Evolutionary conservation across 116 monocot genomes (phyloP).

Genomic region (Thalassia testudinum): DNA sequence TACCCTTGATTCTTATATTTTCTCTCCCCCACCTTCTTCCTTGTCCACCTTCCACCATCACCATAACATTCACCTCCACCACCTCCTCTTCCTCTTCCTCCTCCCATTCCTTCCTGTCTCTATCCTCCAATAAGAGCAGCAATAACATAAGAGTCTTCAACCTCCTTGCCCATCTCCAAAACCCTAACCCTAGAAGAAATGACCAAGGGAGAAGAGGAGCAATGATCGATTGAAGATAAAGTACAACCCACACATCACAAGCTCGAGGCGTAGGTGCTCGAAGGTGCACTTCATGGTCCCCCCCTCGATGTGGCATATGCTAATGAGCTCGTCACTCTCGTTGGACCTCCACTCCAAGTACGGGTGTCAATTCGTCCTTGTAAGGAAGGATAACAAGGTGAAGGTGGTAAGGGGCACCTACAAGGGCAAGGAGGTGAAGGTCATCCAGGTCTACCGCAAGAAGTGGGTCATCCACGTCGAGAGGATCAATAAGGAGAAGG

Average conservation of each 20-base stretch:
- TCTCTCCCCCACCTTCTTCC: too few species aligned
- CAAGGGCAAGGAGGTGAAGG: constrained; percentile 69
- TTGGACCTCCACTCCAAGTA: constrained; percentile 55
- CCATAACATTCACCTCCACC: too few species aligned
- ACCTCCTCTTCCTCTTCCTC: too few species aligned
- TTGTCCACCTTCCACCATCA: too few species aligned
- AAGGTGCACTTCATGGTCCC: constrained; percentile 49
- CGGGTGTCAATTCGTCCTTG: constrained; percentile 49
- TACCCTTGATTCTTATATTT: too few species aligned
- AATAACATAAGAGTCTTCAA: too few species aligned
- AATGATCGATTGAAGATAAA: constrained; percentile 16
- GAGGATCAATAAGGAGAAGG: constrained; percentile 62
- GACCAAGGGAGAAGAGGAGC: not conserved
- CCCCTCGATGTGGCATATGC: constrained; percentile 47
- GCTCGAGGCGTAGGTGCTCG: constrained; percentile 41
- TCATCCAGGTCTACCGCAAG: constrained; percentile 57
- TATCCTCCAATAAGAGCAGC: too few species aligned
- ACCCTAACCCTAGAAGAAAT: constrained; percentile 4
- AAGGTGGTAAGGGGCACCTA: constrained; percentile 27
- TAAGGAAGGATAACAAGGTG: constrained; percentile 77
- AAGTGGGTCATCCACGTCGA: constrained; percentile 82
- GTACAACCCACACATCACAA: constrained; percentile 35
- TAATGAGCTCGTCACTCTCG: constrained; percentile 68
- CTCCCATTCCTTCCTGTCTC: too few species aligned
- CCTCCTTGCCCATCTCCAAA: not conserved